These are phyloP conservation scores for Osmozyma mogii DNA, from an alignment of 805 yeast genomes.

Conservation along the genomic window DNA sequence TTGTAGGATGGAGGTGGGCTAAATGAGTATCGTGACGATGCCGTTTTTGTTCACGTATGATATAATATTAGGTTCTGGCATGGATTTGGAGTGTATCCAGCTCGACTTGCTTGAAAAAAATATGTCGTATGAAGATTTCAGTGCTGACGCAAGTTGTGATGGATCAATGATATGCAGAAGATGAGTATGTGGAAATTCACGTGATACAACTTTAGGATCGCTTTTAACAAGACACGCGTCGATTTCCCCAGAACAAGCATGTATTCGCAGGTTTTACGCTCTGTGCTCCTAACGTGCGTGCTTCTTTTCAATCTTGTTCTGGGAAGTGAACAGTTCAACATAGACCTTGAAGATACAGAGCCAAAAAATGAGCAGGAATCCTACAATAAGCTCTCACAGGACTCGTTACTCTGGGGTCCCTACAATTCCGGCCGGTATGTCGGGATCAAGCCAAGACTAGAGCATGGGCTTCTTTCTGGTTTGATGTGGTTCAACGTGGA, in stretches of 20 bases:
- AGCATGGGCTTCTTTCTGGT: conserved; percentile 69
- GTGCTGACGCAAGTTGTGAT: no score
- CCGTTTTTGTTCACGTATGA: no score
- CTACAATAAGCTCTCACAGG: conserved; percentile 12
- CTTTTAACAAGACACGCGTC: background rate
- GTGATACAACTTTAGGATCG: background rate
- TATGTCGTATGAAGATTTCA: no score
- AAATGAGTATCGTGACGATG: background rate
- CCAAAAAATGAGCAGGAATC: conserved; percentile 3
- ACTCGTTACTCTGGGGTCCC: conserved; percentile 71
- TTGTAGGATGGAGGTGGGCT: background rate
- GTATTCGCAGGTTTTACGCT: conserved; percentile 1
- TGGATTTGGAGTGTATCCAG: no score
- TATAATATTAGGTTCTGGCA: no score
- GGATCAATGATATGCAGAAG: no score
- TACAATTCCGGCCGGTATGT: conserved; percentile 80
- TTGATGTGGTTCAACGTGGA: conserved; percentile 82
- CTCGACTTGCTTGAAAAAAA: no score
- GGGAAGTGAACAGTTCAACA: conserved; percentile 10
- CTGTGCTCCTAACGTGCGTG: conserved; percentile 1
- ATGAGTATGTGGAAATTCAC: no score
- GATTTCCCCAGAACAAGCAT: background rate
- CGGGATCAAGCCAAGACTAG: conserved; percentile 78
- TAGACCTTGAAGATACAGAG: conserved; percentile 13
- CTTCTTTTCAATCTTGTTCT: conserved; percentile 2